phyloP scores from a whole-genome alignment of 2,329 filamentous ascomycete species.

The Neonectria neomacrospora region DNA sequence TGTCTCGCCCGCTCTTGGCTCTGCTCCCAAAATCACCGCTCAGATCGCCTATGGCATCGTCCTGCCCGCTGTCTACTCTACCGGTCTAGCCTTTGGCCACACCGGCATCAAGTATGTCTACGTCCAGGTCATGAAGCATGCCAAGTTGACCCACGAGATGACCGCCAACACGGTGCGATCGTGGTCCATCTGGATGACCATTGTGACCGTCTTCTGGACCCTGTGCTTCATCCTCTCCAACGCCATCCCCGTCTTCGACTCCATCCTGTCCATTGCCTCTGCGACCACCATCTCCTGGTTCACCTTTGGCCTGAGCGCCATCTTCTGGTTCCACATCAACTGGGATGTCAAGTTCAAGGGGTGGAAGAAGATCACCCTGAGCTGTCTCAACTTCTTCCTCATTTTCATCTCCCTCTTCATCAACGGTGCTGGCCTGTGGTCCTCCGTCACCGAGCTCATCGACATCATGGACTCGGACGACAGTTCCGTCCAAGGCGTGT shows the following conservation, averaged over 20 bases:
- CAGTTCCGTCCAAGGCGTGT: conserved; percentile 46
- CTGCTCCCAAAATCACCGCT: conserved; percentile 37
- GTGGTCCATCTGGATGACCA: conserved; percentile 50
- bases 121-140: conserved; percentile 48
- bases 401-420: conserved; percentile 49
- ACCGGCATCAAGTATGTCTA: conserved; percentile 51
- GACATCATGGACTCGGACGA: conserved; percentile 46
- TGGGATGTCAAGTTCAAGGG: conserved; percentile 46
- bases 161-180: conserved; percentile 48
- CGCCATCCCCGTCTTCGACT: conserved; percentile 53
- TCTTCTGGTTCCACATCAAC: conserved; percentile 53
- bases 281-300: conserved; percentile 52
- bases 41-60: conserved; percentile 49
- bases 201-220: conserved; percentile 50
- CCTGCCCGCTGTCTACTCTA: conserved; percentile 46
- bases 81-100: conserved; percentile 49
- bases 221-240: conserved; percentile 50
- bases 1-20: conserved; percentile 43
- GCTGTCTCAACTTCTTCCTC: conserved; percentile 46
- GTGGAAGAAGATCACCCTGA: conserved; percentile 45
- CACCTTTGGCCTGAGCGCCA: conserved; percentile 50
- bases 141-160: conserved; percentile 48
- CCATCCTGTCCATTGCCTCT: conserved; percentile 51
- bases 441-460: conserved; percentile 47
- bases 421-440: conserved; percentile 51